Percentiles rank a stretch among this genome's conserved stretches.
phyloP scores from a whole-genome alignment of 345 rosid species.

The Syzygium aqueum region DNA sequence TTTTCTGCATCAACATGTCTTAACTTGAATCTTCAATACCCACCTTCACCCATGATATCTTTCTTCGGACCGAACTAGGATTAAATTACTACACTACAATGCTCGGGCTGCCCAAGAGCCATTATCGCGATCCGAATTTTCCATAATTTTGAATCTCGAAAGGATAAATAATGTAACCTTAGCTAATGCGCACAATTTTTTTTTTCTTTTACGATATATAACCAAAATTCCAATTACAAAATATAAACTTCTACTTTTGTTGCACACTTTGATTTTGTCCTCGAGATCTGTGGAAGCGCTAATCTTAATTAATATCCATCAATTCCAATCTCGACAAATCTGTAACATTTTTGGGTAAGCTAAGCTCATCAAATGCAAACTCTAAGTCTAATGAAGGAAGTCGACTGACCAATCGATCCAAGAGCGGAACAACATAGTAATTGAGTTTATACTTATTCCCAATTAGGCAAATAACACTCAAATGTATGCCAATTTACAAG shows the following conservation, averaged over 20 bases:
- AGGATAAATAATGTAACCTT: not conserved
- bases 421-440: not conserved
- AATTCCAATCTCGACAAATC: not conserved
- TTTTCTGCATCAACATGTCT: not conserved
- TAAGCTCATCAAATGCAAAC: not conserved
- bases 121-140: not conserved
- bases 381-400: not conserved
- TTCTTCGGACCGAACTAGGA: not conserved
- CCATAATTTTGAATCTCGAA: not conserved
- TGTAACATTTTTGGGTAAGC: not conserved
- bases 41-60: not conserved
- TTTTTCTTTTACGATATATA: not conserved
- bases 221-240: not conserved
- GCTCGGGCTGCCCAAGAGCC: not conserved
- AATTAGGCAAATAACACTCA: not conserved
- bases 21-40: not conserved
- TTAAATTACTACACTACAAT: not conserved
- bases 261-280: not conserved
- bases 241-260: not conserved
- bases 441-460: not conserved
- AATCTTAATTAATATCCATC: not conserved
- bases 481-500: too few relatives aligned
- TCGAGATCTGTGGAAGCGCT: not conserved
- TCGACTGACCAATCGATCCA: not conserved
- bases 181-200: not conserved